Evolutionary conservation across 495 filamentous ascomycete species (phyloP), one percentile per base, ranked within the genome.

Genomic region (Neurospora sp.): DNA sequence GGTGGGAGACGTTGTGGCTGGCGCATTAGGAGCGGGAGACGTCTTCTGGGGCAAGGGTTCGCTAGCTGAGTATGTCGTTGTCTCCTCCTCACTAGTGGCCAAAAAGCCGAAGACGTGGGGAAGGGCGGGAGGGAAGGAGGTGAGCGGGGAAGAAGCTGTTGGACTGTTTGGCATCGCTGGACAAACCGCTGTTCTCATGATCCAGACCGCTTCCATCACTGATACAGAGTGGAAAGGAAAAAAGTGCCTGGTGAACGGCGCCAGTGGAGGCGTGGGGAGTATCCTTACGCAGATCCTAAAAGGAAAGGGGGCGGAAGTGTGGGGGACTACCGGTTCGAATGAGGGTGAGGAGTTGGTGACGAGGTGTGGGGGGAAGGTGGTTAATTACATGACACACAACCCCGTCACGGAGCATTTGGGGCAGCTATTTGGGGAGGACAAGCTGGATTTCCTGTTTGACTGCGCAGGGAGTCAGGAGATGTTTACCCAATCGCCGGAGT

Each of bases 221-320:
- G 27, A 31, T 3, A 31, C 27, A 3, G 27, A 31, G 27, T 31
- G 39, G 35, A 37, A 72, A 1, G 80, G 78, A 2, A 75, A 76
- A 2, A 77, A 78, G 20, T 77, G 83, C 70, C 20, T 81, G 68
- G 74, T 86, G 0, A 84, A 85, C 73, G 85, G 81, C 12, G 84
- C 82, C 4, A 83, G 83, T 71, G 85, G 85, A 2, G 85, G 83
- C 8, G 81, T 86, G 7, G 85, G 84, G 6, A 70, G 73, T 9
- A 27, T 86, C 35, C 68, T 81, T 10, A 72, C 84, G 71, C 85
- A 86, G 74, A 76, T 82, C 40, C 72, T 72, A 4, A 78, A 77
- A 68, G 76, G 77, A 59, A 71, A 72, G 20, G 83, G 83, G n/a
- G 78, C 72, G 18, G 68, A 75, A 31, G 80, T 84, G 14, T 77